Percentiles rank a stretch among this genome's conserved stretches.
phyloP scores from a whole-genome alignment of 139 green algal species.

The Chlamydomonas sp. region DNA sequence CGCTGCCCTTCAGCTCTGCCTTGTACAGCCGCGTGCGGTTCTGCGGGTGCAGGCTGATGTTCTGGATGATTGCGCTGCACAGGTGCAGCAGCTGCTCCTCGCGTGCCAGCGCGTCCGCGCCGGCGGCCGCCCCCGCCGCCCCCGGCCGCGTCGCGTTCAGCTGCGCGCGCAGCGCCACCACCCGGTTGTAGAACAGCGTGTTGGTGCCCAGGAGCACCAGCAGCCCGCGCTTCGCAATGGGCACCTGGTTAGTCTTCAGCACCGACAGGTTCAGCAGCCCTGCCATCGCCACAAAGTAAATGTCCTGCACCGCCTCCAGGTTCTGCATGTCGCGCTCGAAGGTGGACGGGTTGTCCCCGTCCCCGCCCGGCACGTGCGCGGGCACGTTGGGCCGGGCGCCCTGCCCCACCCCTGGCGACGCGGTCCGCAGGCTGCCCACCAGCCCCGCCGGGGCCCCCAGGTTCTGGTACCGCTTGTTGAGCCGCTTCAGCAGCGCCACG shows the following conservation, averaged over 20 bases:
- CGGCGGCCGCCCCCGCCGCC: not conserved
- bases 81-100: slow-evolving; percentile 68
- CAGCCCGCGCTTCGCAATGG: slow-evolving; percentile 68
- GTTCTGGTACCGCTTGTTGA: slow-evolving; percentile 41
- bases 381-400: too few species aligned
- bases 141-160: slow-evolving; percentile 24
- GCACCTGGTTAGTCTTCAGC: slow-evolving; percentile 62
- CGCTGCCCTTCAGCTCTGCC: slow-evolving; percentile 65
- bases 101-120: slow-evolving; percentile 12
- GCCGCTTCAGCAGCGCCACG: slow-evolving; percentile 59
- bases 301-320: slow-evolving; percentile 67
- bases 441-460: not conserved
- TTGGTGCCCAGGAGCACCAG: slow-evolving; percentile 69
- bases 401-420: not conserved
- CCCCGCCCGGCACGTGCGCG: too few species aligned
- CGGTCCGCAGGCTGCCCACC: not conserved
- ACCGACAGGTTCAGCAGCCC: slow-evolving; percentile 77
- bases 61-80: slow-evolving; percentile 69
- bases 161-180: slow-evolving; percentile 18
- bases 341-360: slow-evolving; percentile 33
- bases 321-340: slow-evolving; percentile 70
- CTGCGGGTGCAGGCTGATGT: slow-evolving; percentile 68
- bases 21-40: slow-evolving; percentile 79
- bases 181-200: slow-evolving; percentile 56
- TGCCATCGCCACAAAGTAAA: slow-evolving; percentile 58